Percentiles rank a stretch among this genome's conserved stretches.
phyloP scores from a whole-genome alignment of 495 filamentous ascomycete species.

The Daldinia caldariorum region DNA sequence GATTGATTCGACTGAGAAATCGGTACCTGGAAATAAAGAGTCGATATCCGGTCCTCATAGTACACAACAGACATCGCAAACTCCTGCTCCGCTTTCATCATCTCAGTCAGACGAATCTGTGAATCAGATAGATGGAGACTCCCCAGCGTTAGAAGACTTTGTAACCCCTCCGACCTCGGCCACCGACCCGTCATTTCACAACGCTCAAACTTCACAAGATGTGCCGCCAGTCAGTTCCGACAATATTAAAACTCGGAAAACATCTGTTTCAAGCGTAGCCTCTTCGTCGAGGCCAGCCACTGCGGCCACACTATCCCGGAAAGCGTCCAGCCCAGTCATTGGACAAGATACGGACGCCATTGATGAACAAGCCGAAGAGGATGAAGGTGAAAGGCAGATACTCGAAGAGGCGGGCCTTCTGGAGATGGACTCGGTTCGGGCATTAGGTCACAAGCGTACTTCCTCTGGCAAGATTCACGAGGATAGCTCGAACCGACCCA shows the following conservation, averaged over 20 bases:
- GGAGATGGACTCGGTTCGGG: slow-evolving; percentile 38
- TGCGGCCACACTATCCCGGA: slow-evolving; percentile 47
- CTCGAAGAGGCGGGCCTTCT: slow-evolving; percentile 63
- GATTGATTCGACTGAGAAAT: slow-evolving; percentile 32
- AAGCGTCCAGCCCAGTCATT: slow-evolving; percentile 44
- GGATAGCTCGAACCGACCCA: slow-evolving; percentile 49
- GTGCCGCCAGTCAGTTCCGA: slow-evolving; percentile 60
- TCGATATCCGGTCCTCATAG: slow-evolving; percentile 42
- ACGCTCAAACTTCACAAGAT: slow-evolving; percentile 62
- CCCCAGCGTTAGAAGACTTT: slow-evolving; percentile 53
- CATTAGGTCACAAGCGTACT: slow-evolving; percentile 45
- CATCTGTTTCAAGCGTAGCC: slow-evolving; percentile 54
- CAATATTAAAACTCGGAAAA: slow-evolving; percentile 48
- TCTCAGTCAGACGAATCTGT: slow-evolving; percentile 43
- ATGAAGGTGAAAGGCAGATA: slow-evolving; percentile 60
- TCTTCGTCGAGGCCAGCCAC: slow-evolving; percentile 49
- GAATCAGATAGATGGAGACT: slow-evolving; percentile 49
- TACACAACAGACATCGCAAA: slow-evolving; percentile 46
- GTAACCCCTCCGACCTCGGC: slow-evolving; percentile 59
- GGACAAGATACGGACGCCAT: slow-evolving; percentile 44
- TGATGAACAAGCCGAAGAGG: slow-evolving; percentile 51
- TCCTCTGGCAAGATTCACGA: slow-evolving; percentile 46
- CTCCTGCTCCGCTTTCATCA: slow-evolving; percentile 47
- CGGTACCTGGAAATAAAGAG: slow-evolving; percentile 41
- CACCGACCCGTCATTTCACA: slow-evolving; percentile 58